These are phyloP conservation scores for Colletotrichum noveboracense DNA, from an alignment of 2,329 filamentous ascomycete species.

Conservation along the genomic window DNA sequence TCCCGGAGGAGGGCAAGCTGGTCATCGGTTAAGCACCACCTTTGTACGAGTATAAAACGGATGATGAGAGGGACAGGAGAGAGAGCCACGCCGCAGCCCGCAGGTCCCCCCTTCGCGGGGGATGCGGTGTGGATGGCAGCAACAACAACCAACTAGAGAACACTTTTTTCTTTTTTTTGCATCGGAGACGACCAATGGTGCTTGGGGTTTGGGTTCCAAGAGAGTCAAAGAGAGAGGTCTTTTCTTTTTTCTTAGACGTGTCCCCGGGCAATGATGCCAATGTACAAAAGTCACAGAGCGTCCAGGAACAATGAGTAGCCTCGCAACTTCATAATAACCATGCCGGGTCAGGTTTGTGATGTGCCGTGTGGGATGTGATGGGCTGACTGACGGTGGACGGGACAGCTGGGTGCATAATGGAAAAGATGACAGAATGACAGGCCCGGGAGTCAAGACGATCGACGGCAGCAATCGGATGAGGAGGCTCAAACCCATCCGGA, in stretches of 20 bases:
- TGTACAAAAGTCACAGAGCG: conserved; percentile 24
- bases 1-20: conserved; percentile 87
- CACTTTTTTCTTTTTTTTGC: conserved; percentile 20
- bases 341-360: neutral
- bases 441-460: neutral
- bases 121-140: neutral
- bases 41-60: conserved; percentile 21
- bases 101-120: neutral
- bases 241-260: conserved; percentile 24
- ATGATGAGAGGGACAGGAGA: neutral
- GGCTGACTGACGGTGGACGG: neutral
- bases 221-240: neutral
- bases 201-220: conserved; percentile 14
- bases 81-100: neutral
- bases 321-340: conserved; percentile 17
- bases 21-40: conserved; percentile 80
- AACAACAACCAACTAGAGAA: conserved; percentile 19
- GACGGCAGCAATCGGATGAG: neutral
- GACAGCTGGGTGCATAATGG: too few relatives aligned
- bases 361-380: neutral
- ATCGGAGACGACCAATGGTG: conserved; percentile 18
- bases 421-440: neutral
- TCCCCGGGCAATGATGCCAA: conserved; percentile 22
- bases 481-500: neutral
- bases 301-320: conserved; percentile 23